These are phyloP conservation scores for Huntiella bhutanensis DNA, from an alignment of 2,329 filamentous ascomycete species.

Conservation along the genomic window DNA sequence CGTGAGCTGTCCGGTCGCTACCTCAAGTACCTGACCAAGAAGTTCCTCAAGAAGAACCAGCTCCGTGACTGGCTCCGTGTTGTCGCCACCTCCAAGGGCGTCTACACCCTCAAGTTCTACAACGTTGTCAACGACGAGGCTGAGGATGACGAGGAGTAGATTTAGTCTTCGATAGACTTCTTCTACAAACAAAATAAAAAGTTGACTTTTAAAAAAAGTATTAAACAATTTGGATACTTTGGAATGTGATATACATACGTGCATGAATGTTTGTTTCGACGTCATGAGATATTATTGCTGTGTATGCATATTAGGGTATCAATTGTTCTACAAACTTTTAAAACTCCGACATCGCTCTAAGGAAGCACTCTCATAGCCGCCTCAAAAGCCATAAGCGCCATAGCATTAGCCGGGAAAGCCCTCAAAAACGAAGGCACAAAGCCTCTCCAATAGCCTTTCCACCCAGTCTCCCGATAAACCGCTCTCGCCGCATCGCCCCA, in stretches of 20 bases:
- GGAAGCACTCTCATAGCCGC: slow-evolving; percentile 59
- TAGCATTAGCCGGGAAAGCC: slow-evolving; percentile 89
- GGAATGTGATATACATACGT: too few species aligned
- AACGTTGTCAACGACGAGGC: slow-evolving; percentile 98
- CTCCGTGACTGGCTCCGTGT: slow-evolving; percentile 99
- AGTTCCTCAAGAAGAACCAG: slow-evolving; percentile 99
- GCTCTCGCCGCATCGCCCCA: slow-evolving; percentile 68
- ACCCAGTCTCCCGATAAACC: slow-evolving; percentile 59
- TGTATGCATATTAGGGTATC: neutral
- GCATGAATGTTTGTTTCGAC: neutral
- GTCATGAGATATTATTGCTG: neutral
- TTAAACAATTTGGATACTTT: neutral
- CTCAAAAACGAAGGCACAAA: slow-evolving; percentile 86
- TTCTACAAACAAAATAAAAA: slow-evolving; percentile 11
- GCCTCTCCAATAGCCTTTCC: slow-evolving; percentile 73
- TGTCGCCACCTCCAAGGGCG: slow-evolving; percentile 91
- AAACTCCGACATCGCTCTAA: slow-evolving; percentile 13
- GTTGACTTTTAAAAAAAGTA: slow-evolving; percentile 5
- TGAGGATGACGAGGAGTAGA: slow-evolving; percentile 97
- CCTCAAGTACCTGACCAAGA: slow-evolving; percentile 99
- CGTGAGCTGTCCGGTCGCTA: slow-evolving; percentile 97
- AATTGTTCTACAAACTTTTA: too few species aligned
- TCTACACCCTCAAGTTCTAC: slow-evolving; percentile 99
- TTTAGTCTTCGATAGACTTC: slow-evolving; percentile 11
- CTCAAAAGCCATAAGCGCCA: slow-evolving; percentile 86